Evolutionary conservation across 2,329 filamentous ascomycete species (phyloP).

Genomic region (Fusarium kyushuense): DNA sequence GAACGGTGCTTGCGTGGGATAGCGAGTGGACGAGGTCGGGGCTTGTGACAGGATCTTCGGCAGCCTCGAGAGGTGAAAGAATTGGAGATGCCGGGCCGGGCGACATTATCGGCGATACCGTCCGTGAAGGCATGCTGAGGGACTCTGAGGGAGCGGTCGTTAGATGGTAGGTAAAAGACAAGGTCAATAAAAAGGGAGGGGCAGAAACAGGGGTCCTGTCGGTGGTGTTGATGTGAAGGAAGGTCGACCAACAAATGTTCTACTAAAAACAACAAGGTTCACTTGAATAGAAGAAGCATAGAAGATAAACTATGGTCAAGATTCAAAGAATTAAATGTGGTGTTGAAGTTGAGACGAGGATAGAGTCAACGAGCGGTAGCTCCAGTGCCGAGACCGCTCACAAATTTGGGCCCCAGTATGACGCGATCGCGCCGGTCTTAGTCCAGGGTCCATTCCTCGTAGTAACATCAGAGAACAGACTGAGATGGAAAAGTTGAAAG

Average conservation of each 20-base stretch:
- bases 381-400: conserved; percentile 38
- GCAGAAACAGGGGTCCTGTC: conserved; percentile 4
- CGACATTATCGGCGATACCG: conserved; percentile 43
- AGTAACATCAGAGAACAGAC: conserved; percentile 4
- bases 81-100: conserved; percentile 42
- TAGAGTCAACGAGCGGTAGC: conserved; percentile 28
- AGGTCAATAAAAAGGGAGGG: conserved; percentile 11
- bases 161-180: conserved; percentile 11
- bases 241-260: neutral
- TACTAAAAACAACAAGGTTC: fast-evolving
- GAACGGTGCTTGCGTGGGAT: conserved; percentile 80
- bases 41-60: conserved; percentile 41
- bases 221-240: neutral
- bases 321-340: neutral
- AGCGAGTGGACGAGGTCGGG: conserved; percentile 81
- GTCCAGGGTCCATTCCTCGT: conserved; percentile 11
- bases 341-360: conserved; percentile 16
- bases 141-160: conserved; percentile 24
- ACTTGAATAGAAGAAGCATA: neutral
- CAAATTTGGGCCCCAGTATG: conserved; percentile 30
- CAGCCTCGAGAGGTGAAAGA: conserved; percentile 43
- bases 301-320: neutral
- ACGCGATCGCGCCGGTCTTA: conserved; percentile 37
- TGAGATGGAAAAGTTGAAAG: neutral
- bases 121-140: conserved; percentile 43